phyloP scores from a whole-genome alignment of 768 basidiomycete species.

The Tricholoma hemisulphureum region DNA sequence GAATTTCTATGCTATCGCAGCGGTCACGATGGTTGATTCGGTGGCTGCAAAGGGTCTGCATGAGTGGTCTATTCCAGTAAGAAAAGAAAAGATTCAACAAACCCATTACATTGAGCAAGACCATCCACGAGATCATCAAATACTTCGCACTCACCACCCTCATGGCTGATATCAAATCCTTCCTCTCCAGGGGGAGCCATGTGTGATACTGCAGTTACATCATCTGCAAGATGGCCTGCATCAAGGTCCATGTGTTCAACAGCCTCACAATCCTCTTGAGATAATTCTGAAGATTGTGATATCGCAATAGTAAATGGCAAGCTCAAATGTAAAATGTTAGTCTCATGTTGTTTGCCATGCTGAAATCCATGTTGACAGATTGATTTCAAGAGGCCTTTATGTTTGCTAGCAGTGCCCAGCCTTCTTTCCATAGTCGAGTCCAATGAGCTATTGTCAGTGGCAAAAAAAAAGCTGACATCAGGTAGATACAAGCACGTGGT shows the following conservation, averaged over 20 bases:
- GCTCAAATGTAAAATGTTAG: no score
- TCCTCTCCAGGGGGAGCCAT: constrained; percentile 9
- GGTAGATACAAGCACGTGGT: no score
- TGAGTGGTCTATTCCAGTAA: not conserved
- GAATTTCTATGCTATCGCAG: constrained; percentile 5
- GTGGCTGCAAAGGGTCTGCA: not conserved
- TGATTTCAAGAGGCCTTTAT: no score
- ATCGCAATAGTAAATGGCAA: no score
- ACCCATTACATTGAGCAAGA: not conserved
- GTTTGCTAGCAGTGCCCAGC: no score
- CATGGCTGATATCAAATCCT: constrained; percentile 12
- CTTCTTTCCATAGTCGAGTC: no score
- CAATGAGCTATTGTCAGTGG: no score
- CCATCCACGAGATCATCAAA: constrained; percentile 9
- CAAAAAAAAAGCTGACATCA: no score
- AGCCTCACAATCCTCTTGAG: no score
- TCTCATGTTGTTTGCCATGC: no score
- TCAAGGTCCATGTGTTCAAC: constrained; percentile 5
- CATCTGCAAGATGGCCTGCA: constrained; percentile 1
- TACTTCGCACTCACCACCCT: constrained; percentile 13
- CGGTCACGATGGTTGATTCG: constrained; percentile 2
- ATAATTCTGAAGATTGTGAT: no score
- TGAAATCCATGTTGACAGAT: no score
- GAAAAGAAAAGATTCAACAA: not conserved
- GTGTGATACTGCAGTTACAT: constrained; percentile 7